phyloP scores from a whole-genome alignment of 2,329 filamentous ascomycete genomes.

The Aureobasidium musti region DNA sequence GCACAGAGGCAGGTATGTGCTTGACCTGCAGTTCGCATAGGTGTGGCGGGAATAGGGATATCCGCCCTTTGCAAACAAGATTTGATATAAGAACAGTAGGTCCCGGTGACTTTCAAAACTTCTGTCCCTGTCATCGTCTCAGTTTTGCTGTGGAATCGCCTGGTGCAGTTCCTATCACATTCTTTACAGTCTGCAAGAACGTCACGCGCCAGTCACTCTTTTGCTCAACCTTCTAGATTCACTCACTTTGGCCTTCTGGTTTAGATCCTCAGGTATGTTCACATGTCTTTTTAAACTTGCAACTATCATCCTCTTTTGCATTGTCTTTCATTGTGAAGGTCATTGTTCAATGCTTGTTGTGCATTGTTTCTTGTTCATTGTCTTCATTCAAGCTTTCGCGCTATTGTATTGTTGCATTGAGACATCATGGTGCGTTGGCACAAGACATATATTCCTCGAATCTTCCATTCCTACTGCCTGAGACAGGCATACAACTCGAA shows the following conservation, averaged over 20 bases:
- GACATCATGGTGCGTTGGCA: constrained; percentile 7
- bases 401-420: neutral
- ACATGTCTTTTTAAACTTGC: neutral
- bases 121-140: neutral
- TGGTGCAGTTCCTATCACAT: constrained; percentile 22
- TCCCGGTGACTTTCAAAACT: neutral
- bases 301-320: too few relatives aligned
- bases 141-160: constrained; percentile 21
- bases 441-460: constrained; percentile 7
- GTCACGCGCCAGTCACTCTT: constrained; percentile 4
- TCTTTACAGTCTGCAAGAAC: constrained; percentile 24
- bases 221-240: neutral
- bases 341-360: neutral
- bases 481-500: constrained; percentile 2
- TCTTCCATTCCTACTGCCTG: neutral
- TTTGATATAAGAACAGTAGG: constrained; percentile 11
- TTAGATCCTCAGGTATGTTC: constrained; percentile 8
- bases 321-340: neutral
- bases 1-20: constrained; percentile 16
- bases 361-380: neutral
- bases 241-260: neutral
- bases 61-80: constrained; percentile 8
- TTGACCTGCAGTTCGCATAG: constrained; percentile 17
- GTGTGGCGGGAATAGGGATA: constrained; percentile 24
- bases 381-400: constrained; percentile 18